These are phyloP conservation scores for Plasmodium sp. DNA, from an alignment of 169 alveolate species.

Conservation along the genomic window DNA sequence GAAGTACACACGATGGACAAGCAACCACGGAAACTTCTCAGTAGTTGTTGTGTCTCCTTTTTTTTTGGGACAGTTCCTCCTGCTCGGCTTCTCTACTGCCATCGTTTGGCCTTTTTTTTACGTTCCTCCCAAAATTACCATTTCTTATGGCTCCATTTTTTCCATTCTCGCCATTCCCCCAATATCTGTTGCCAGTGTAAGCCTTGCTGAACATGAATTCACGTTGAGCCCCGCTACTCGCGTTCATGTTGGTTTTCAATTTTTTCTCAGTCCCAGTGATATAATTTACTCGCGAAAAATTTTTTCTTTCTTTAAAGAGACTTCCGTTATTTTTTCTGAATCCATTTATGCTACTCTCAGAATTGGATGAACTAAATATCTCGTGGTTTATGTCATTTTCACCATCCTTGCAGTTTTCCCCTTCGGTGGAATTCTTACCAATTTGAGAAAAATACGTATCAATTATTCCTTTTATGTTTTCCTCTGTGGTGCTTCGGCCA, in stretches of 20 bases:
- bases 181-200: slow-evolving; percentile 5
- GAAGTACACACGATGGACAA: background rate
- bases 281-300: background rate
- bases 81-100: background rate
- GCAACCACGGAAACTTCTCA: background rate
- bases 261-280: background rate
- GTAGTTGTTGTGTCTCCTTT: background rate
- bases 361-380: slow-evolving; percentile 31
- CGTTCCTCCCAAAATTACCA: background rate
- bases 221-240: background rate
- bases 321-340: background rate
- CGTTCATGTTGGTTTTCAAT: background rate
- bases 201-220: slow-evolving; percentile 19
- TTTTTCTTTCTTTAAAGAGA: slow-evolving; percentile 27
- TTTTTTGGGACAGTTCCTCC: background rate
- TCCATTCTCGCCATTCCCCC: background rate
- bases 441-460: slow-evolving; percentile 37
- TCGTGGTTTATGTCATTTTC: background rate
- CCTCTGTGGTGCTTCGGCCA: slow-evolving; percentile 42
- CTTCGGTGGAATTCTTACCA: slow-evolving; percentile 1
- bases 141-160: slow-evolving; percentile 4
- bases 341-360: background rate
- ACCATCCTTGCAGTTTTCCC: background rate
- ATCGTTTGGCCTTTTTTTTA: slow-evolving; percentile 22
- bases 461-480: slow-evolving; percentile 25